Conservation (phyloP, 1,284 basidiomycete genomes). For the Clitocybe nebularis region DNA sequence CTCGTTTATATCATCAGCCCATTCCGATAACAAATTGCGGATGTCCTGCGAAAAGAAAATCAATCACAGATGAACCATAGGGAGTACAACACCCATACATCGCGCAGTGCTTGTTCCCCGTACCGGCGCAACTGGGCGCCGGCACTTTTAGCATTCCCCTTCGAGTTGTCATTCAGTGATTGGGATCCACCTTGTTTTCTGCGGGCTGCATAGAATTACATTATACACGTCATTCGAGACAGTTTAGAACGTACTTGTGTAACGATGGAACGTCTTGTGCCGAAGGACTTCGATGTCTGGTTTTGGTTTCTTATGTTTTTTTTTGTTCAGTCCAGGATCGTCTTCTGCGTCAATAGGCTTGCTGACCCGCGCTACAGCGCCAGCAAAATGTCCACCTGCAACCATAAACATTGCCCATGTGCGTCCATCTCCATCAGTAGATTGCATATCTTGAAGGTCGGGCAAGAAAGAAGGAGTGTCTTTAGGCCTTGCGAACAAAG, state of each 20-base stretch:
- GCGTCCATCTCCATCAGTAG: constrained; percentile 55
- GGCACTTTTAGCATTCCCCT: constrained; percentile 90
- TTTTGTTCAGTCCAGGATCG: constrained; percentile 46
- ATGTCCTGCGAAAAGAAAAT: constrained; percentile 64
- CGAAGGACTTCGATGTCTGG: constrained; percentile 76
- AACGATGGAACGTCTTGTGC: constrained; percentile 98
- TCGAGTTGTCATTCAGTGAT: constrained; percentile 88
- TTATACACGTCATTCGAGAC: constrained; percentile 2
- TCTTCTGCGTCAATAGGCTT: constrained; percentile 41
- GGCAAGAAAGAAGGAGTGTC: constrained; percentile 46
- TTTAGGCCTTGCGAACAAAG: constrained; percentile 55
- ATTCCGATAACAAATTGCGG: constrained; percentile 73
- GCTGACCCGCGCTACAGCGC: constrained; percentile 77
- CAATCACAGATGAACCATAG: background rate
- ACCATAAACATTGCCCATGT: constrained; percentile 95
- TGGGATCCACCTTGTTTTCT: constrained; percentile 98
- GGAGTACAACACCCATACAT: constrained; percentile 47
- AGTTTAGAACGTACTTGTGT: constrained; percentile 72
- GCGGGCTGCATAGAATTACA: constrained; percentile 56
- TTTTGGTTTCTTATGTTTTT: constrained; percentile 49
- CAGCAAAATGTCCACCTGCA: constrained; percentile 97
- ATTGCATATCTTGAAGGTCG: constrained; percentile 68
- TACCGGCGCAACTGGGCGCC: constrained; percentile 94
- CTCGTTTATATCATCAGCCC: constrained; percentile 77
- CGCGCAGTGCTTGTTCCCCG: constrained; percentile 89